Percentiles rank a stretch among this genome's conserved stretches.
phyloP scores from a whole-genome alignment of 2,329 filamentous ascomycete species.

The Exophiala viscosa region DNA sequence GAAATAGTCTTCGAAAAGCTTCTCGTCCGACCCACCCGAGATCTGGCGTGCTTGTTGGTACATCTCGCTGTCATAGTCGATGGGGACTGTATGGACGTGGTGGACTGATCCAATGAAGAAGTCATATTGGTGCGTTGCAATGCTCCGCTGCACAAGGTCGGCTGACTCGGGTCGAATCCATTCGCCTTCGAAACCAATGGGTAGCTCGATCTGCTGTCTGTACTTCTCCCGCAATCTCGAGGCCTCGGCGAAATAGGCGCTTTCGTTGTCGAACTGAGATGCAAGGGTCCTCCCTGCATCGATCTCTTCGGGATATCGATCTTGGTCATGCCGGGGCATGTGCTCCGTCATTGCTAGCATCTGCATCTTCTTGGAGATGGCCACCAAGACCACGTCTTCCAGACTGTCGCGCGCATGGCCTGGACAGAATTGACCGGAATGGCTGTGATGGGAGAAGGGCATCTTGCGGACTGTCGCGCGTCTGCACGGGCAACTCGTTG shows the following conservation, averaged over 20 bases:
- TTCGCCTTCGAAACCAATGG: slow-evolving; percentile 89
- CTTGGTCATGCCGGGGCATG: slow-evolving; percentile 75
- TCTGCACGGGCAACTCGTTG: not conserved
- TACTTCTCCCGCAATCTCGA: slow-evolving; percentile 68
- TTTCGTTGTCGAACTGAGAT: slow-evolving; percentile 45
- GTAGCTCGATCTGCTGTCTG: slow-evolving; percentile 65
- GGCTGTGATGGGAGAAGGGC: slow-evolving; percentile 97
- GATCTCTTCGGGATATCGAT: slow-evolving; percentile 92
- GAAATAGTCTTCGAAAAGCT: slow-evolving; percentile 79
- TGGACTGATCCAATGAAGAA: slow-evolving; percentile 93
- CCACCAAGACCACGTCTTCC: slow-evolving; percentile 76
- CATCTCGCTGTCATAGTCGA: slow-evolving; percentile 72
- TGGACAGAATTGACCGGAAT: slow-evolving; percentile 95
- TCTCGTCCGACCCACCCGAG: slow-evolving; percentile 63
- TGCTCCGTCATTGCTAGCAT: slow-evolving; percentile 90
- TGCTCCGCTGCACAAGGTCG: slow-evolving; percentile 56
- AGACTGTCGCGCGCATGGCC: slow-evolving; percentile 81
- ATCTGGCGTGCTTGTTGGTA: slow-evolving; percentile 62
- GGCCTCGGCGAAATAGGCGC: slow-evolving; percentile 72
- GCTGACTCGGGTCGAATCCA: slow-evolving; percentile 74
- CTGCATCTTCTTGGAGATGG: slow-evolving; percentile 73
- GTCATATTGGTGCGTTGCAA: slow-evolving; percentile 65
- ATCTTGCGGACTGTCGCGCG: slow-evolving; percentile 46
- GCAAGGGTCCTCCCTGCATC: slow-evolving; percentile 29
- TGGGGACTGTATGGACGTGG: slow-evolving; percentile 80